A percentile compares a stretch with the other conserved stretches of the same genome.
phyloP scores from a whole-genome alignment of 148 eudicot species.

The Hydrangea macrophylla region DNA sequence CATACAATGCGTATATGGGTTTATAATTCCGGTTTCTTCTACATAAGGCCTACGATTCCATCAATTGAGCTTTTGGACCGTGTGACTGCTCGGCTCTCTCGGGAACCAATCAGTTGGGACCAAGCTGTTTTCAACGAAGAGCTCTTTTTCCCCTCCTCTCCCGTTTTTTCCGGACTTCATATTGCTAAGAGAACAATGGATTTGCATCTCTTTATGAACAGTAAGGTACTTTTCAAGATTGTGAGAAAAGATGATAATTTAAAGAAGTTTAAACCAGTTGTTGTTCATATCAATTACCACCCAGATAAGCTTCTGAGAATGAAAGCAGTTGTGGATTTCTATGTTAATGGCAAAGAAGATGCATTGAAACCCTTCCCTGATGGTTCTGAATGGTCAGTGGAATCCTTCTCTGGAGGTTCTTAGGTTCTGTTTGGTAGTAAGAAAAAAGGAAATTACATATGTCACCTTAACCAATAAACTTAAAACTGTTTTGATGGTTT shows the following conservation, averaged over 20 bases:
- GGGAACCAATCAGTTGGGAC: constrained; percentile 59
- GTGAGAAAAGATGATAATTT: constrained; percentile 69
- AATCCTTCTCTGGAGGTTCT: no score
- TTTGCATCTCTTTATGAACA: constrained; percentile 79
- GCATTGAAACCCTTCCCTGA: constrained; percentile 78
- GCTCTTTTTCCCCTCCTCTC: constrained; percentile 80
- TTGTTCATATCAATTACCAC: constrained; percentile 85
- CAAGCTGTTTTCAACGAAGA: constrained; percentile 97
- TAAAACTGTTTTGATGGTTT: no score
- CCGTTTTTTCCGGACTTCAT: constrained; percentile 85
- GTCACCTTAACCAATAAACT: no score
- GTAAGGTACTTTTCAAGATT: constrained; percentile 87
- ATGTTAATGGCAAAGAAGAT: constrained; percentile 66
- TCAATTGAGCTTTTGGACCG: constrained; percentile 90
- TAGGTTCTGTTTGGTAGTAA: not conserved
- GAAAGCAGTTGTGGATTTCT: constrained; percentile 79
- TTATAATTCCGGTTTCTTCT: constrained; percentile 89
- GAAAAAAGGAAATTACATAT: no score
- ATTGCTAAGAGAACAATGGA: constrained; percentile 90
- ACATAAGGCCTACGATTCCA: constrained; percentile 84
- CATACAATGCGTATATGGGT: constrained; percentile 99
- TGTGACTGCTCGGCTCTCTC: constrained; percentile 70
- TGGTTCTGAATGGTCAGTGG: constrained; percentile 73
- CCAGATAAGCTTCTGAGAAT: constrained; percentile 85
- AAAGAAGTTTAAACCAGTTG: constrained; percentile 79